Base-by-base conservation (phyloP, 805 yeast genomes). In the Yarrowia hollandica region DNA sequence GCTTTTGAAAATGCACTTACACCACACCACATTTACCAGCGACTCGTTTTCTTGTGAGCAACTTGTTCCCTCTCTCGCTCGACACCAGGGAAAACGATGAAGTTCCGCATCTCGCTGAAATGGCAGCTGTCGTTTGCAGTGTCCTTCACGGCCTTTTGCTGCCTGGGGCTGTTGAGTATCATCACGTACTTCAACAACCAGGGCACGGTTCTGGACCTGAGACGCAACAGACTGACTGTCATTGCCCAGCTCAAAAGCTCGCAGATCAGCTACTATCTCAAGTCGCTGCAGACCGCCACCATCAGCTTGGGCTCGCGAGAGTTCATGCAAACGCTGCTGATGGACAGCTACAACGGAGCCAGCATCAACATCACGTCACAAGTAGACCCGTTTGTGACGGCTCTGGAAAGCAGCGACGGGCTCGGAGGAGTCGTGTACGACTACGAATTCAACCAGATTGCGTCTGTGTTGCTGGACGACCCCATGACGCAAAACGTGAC, bases 171-270 rank as follows among this genome's bases (percentile, higher is more conserved):
- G 37, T 21, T 31, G 33, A 33, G 50, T 39, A 39, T 55, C 55
- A 60, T 31, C 21, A 33, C 66, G 65, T 67, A 62, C 39, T 80
- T 86, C 3, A 88, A 88, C 70, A 88, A 86, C 69, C 81, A 88
- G 4, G 68, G 74, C 3, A 84, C 82, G 61, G 80, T 84, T 61
- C 77, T 82, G 37, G 72, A 78, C 48, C 71, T 86, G 50, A 75
- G 92, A 67, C 79, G 84, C 2, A 89, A 88, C 62, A 77, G 90
- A 61, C 73, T 90, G 19, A 82, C 79, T 64, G 88, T 88, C 35
- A 86, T 89, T 19, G 87, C 96, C 3, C 89, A 88, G 68, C 74
- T 90, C 60, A 88, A 88, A 69, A 81, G 90, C 0, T 81, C 90
- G 0, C 96, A 90, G 69, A 76, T 89, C 18, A 78, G 79, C 60